Evolutionary conservation across 1,139 yeast genomes (phyloP).

Genomic region (Lodderomyces elongisporus): DNA sequence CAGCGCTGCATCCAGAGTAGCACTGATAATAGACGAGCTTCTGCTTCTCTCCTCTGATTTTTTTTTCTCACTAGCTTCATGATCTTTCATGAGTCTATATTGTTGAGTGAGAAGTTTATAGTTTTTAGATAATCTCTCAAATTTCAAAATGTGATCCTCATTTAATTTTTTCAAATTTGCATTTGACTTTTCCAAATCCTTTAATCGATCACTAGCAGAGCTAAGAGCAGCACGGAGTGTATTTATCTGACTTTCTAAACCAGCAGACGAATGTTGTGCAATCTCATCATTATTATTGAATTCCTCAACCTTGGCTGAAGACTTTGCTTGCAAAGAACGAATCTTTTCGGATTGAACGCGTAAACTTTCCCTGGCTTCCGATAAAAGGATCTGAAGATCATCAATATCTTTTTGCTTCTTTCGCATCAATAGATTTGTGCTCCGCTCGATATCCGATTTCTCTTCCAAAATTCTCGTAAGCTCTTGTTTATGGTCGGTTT

Average conservation of each 20-base stretch:
- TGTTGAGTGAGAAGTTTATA: conserved; percentile 60
- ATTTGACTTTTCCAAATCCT: conserved; percentile 56
- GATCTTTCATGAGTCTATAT: conserved; percentile 31
- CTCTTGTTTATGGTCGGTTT: conserved; percentile 28
- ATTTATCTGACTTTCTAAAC: conserved; percentile 25
- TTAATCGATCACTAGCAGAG: conserved; percentile 43
- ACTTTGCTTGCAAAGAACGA: background rate
- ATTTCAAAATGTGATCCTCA: conserved; percentile 63
- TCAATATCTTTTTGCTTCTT: conserved; percentile 50
- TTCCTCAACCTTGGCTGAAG: conserved; percentile 1
- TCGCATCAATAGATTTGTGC: conserved; percentile 43
- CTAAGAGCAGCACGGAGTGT: conserved; percentile 52
- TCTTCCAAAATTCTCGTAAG: conserved; percentile 46
- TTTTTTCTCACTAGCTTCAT: conserved; percentile 2
- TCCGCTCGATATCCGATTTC: conserved; percentile 53
- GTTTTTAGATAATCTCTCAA: conserved; percentile 62
- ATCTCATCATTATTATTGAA: background rate
- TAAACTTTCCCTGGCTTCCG: conserved; percentile 35
- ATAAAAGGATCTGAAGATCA: conserved; percentile 32
- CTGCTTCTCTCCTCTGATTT: conserved; percentile 2
- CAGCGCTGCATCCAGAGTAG: background rate
- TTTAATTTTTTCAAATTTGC: conserved; percentile 54
- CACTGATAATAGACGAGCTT: background rate
- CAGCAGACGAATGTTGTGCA: background rate
- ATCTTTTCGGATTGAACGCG: conserved; percentile 25